These are phyloP conservation scores for Trichaptum fuscoviolaceum DNA, from an alignment of 768 basidiomycete genomes.

Conservation along the genomic window DNA sequence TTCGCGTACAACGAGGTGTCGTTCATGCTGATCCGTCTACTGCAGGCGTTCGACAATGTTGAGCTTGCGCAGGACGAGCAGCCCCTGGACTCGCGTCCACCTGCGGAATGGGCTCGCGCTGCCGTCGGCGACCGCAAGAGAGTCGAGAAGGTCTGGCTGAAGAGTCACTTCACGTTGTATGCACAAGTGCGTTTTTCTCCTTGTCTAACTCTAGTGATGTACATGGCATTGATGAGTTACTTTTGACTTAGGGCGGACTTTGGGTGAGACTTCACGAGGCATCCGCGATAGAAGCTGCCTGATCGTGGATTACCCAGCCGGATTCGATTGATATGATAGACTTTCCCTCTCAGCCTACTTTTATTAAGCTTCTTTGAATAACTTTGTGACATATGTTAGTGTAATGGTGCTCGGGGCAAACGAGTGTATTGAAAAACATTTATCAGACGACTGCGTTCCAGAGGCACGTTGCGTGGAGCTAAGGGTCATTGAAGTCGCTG, in stretches of 20 bases:
- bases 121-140: slow-evolving; percentile 26
- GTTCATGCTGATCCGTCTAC: slow-evolving; percentile 46
- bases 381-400: no score
- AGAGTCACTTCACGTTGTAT: slow-evolving; percentile 39
- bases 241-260: not conserved
- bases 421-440: no score
- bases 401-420: no score
- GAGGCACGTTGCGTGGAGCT: no score
- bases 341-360: no score
- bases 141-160: slow-evolving; percentile 34
- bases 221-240: not conserved
- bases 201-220: not conserved
- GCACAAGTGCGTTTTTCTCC: slow-evolving; percentile 28
- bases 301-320: not conserved
- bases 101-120: slow-evolving; percentile 27
- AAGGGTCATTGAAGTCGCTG: no score
- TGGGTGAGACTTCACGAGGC: not conserved
- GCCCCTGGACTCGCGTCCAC: slow-evolving; percentile 24
- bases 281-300: not conserved
- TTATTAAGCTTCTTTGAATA: no score
- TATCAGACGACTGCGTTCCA: no score
- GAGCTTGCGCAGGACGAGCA: slow-evolving; percentile 34
- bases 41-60: slow-evolving; percentile 43
- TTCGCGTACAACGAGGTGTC: slow-evolving; percentile 54
- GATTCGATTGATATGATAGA: no score